Base-by-base conservation (phyloP, 305 asterid species). In the Lippia alba region DNA sequence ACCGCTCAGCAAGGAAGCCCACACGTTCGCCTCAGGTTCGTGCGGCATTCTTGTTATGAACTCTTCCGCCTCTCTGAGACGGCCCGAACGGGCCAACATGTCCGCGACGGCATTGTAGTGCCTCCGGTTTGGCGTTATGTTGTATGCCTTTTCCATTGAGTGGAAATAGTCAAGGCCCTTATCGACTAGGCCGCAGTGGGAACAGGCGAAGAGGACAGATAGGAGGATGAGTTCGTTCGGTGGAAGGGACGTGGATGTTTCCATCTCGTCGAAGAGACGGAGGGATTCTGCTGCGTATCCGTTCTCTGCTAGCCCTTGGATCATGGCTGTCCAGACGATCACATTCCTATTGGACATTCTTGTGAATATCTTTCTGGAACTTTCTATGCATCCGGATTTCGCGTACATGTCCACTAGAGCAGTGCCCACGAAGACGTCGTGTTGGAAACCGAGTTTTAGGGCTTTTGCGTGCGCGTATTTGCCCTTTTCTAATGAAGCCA, bases 291-390 rank as follows among this genome's bases (percentile, higher is more conserved):
- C 78, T 8, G 92, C 91, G 30, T 64, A 83, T 15, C 98, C 97
- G 5, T 90, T 92, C 70, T 86, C 96, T 6, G 96, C 90, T 15
- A 92, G 91, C 61, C 98, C 96, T 76, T 88, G 94, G 69, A 92
- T 88, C 96, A 92, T 86, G 54, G 92, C 96, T 1, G 96, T 88
- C 98, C 97, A 88, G 4, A 79, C 87, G 12, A 92, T 46, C 74
- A 86, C 94, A 8, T 92, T 90, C 74, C 69, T 89, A 14, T 53
- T 3, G 4, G 57, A 64, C 88, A 90, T 88, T 66, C 80, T 70
- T 4, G 30, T 40, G 63, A 92, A 92, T 44, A 88, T 78, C 76
- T 70, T 60, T 74, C 40, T 72, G 33, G 96, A 85, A 62, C 86
- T 73, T 71, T 81, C 86, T 3, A 92, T 58, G 24, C 80, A 80